These are phyloP conservation scores for Auricularia cornea DNA, from an alignment of 768 basidiomycete genomes.

Conservation along the genomic window DNA sequence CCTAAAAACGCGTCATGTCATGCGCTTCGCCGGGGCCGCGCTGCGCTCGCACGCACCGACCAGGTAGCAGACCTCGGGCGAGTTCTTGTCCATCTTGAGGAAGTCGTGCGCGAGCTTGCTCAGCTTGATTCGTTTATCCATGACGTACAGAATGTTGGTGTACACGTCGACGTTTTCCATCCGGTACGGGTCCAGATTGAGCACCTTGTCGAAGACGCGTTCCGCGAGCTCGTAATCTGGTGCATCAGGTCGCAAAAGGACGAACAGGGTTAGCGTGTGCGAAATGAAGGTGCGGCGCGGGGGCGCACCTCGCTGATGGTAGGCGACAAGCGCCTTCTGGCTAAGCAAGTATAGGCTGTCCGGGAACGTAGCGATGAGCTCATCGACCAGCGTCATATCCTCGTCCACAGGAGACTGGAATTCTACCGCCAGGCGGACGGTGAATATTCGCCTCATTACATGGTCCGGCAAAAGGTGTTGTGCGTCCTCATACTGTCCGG, in stretches of 20 bases:
- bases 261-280: background rate
- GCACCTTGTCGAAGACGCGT: slow-evolving; percentile 74
- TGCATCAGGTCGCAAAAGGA: slow-evolving; percentile 4
- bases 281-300: background rate
- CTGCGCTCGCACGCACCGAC: slow-evolving; percentile 54
- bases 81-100: slow-evolving; percentile 78
- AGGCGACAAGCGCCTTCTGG: slow-evolving; percentile 75
- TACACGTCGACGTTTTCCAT: slow-evolving; percentile 94
- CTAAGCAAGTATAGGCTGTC: slow-evolving; percentile 80
- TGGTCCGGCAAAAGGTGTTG: slow-evolving; percentile 6
- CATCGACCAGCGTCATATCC: slow-evolving; percentile 74
- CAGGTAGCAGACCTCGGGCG: slow-evolving; percentile 93
- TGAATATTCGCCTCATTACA: slow-evolving; percentile 44
- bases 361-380: slow-evolving; percentile 74
- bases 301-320: slow-evolving; percentile 77
- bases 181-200: slow-evolving; percentile 72
- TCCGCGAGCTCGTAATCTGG: slow-evolving; percentile 86
- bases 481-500: slow-evolving; percentile 1
- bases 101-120: slow-evolving; percentile 90
- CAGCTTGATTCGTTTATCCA: slow-evolving; percentile 78
- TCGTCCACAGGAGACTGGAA: slow-evolving; percentile 83
- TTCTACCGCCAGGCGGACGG: slow-evolving; percentile 82
- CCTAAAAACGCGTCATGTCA: slow-evolving; percentile 42
- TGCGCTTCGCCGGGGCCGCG: no score
- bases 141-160: slow-evolving; percentile 95